Percentiles rank a stretch among this genome's conserved stretches.
Evolutionary conservation across 2,329 filamentous ascomycete genomes (phyloP).

Genomic region (Aspergillus novoparasiticus): DNA sequence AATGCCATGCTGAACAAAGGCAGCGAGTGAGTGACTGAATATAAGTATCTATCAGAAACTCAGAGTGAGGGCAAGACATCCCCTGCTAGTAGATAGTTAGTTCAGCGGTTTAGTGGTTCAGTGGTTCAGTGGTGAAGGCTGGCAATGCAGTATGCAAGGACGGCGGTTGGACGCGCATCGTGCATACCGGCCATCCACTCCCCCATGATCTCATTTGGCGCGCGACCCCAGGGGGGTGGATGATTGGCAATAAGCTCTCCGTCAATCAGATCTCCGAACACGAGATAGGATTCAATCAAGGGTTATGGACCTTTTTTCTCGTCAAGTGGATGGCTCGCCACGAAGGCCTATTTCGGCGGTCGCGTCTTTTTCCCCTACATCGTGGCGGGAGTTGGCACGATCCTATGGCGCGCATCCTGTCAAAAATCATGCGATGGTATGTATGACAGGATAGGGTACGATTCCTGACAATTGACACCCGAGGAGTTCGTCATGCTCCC

Average conservation of each 20-base stretch:
- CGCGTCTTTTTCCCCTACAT: conserved; percentile 6
- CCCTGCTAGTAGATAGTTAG: not conserved
- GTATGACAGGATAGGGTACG: not conserved
- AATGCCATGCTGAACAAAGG: not conserved
- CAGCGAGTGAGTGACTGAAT: conserved; percentile 20
- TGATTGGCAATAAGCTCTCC: conserved; percentile 5
- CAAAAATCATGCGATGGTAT: conserved; percentile 2
- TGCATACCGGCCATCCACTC: conserved; percentile 10
- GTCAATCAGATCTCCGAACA: conserved; percentile 9
- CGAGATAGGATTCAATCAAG: conserved; percentile 8
- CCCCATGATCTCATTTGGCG: conserved; percentile 5
- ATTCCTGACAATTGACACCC: not conserved
- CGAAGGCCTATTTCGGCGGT: conserved; percentile 4
- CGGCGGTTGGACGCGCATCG: conserved; percentile 15
- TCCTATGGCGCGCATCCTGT: conserved; percentile 1
- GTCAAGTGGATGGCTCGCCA: conserved; percentile 5
- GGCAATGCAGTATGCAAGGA: conserved; percentile 13
- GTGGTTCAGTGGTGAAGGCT: conserved; percentile 6
- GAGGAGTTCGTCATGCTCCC: not conserved
- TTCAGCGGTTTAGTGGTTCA: not conserved
- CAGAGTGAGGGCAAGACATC: not conserved
- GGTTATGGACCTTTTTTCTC: conserved; percentile 1
- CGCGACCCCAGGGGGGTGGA: conserved; percentile 2
- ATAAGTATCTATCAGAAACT: conserved; percentile 10
- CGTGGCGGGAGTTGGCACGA: not conserved